These are phyloP conservation scores for Zygoascus meyerae DNA, from an alignment of 1,139 yeast genomes.

Conservation along the genomic window DNA sequence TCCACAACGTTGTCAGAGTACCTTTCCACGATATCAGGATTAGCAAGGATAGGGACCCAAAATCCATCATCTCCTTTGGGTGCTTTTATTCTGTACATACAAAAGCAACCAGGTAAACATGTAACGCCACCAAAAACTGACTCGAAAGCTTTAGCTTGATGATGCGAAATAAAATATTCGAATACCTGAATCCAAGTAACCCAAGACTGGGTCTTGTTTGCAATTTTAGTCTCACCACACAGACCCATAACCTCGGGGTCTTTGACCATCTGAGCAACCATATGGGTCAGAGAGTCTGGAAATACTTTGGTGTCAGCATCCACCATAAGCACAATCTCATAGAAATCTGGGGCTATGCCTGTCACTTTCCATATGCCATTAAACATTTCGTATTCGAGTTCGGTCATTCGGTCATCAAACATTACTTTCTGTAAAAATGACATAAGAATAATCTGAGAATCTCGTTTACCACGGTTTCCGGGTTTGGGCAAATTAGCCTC, in stretches of 20 bases:
- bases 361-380: conserved; percentile 78
- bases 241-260: conserved; percentile 91
- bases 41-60: conserved; percentile 95
- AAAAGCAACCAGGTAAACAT: conserved; percentile 96
- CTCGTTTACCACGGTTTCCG: conserved; percentile 98
- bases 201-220: conserved; percentile 83
- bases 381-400: conserved; percentile 77
- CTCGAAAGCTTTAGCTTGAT: conserved; percentile 93
- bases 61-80: conserved; percentile 87
- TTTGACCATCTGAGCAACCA: conserved; percentile 88
- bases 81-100: conserved; percentile 89
- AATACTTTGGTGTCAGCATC: conserved; percentile 94
- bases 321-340: conserved; percentile 86
- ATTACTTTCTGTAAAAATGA: conserved; percentile 84
- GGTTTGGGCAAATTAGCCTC: conserved; percentile 80
- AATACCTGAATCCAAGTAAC: conserved; percentile 94
- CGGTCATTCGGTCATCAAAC: conserved; percentile 96
- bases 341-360: conserved; percentile 81
- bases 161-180: conserved; percentile 93
- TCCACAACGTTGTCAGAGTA: conserved; percentile 85
- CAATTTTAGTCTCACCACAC: conserved; percentile 95
- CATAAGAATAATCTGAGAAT: conserved; percentile 92
- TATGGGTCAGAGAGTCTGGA: conserved; percentile 87
- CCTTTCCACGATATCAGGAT: conserved; percentile 94
- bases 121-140: conserved; percentile 96